A percentile compares a stretch with the other conserved stretches of the same genome.
These are phyloP conservation scores for Calocera viscosa DNA, from an alignment of 768 basidiomycete species.

Conservation along the genomic window DNA sequence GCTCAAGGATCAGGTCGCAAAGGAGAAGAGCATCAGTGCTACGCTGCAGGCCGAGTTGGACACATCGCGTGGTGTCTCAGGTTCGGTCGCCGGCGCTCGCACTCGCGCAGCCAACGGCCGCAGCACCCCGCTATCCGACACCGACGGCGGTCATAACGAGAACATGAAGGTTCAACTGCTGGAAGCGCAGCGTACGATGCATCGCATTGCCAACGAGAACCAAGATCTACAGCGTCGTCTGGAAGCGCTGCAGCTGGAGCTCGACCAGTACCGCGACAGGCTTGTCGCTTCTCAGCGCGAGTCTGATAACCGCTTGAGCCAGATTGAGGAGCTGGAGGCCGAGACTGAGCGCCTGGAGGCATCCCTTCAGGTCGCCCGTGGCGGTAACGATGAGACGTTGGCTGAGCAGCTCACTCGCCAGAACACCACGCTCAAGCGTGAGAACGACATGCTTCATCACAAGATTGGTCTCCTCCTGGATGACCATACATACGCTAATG, in stretches of 20 bases:
- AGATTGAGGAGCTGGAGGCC: conserved; percentile 67
- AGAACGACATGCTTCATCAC: conserved; percentile 82
- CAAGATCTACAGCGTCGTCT: conserved; percentile 62
- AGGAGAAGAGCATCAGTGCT: conserved; percentile 72
- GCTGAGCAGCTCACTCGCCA: conserved; percentile 74
- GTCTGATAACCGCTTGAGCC: conserved; percentile 60
- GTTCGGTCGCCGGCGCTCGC: conserved; percentile 39
- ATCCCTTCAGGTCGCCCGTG: conserved; percentile 59
- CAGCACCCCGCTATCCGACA: conserved; percentile 59
- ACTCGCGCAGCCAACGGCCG: conserved; percentile 55
- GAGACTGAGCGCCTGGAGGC: conserved; percentile 67
- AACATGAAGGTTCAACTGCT: conserved; percentile 54
- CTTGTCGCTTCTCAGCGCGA: conserved; percentile 62
- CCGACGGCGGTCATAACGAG: conserved; percentile 40
- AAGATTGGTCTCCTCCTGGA: conserved; percentile 82
- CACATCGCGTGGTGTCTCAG: conserved; percentile 45
- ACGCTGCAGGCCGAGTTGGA: conserved; percentile 79
- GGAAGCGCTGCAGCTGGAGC: conserved; percentile 60
- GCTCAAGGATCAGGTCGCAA: conserved; percentile 89
- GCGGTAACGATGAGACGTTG: conserved; percentile 61
- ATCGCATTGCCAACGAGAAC: conserved; percentile 60
- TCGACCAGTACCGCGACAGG: conserved; percentile 55
- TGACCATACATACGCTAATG: conserved; percentile 57
- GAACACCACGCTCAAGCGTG: conserved; percentile 62
- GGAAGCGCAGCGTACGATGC: conserved; percentile 66